phyloP scores from a whole-genome alignment of 129 eudicot genomes.

The Centrapalus pauciflorus region DNA sequence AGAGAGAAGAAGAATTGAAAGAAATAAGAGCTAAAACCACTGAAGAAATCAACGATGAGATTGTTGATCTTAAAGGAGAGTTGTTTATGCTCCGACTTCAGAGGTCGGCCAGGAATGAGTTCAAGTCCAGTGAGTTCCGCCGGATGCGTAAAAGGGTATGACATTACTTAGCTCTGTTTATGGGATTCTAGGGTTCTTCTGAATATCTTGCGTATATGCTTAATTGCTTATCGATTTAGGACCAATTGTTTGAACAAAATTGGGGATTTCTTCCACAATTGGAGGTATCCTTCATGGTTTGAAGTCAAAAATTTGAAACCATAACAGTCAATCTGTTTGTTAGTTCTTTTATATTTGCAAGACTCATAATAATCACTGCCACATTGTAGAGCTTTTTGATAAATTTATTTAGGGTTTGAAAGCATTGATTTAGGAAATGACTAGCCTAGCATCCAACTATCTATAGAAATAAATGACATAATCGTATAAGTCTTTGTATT shows the following conservation, averaged over 20 bases:
- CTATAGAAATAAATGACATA: no score
- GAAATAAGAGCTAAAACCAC: slow-evolving; percentile 64
- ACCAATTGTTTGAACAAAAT: neutral
- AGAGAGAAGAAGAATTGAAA: slow-evolving; percentile 70
- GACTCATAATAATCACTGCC: no score
- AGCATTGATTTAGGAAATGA: neutral
- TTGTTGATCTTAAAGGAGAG: slow-evolving; percentile 88
- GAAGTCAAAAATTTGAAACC: neutral
- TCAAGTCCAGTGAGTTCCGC: slow-evolving; percentile 84
- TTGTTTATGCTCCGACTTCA: slow-evolving; percentile 86
- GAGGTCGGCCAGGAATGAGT: slow-evolving; percentile 77
- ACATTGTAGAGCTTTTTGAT: neutral
- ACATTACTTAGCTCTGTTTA: neutral
- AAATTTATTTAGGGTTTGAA: neutral
- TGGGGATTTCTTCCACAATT: slow-evolving; percentile 7
- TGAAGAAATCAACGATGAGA: slow-evolving; percentile 69
- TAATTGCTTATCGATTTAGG: neutral
- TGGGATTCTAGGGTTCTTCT: neutral
- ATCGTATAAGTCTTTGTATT: no score
- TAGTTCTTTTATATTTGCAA: no score
- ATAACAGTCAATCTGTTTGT: no score
- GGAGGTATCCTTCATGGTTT: slow-evolving; percentile 7
- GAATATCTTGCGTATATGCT: neutral
- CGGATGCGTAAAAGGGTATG: slow-evolving; percentile 96
- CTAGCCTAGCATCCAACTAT: no score